Conservation (phyloP, 2,329 filamentous ascomycete genomes). For the Lachnellula arida region DNA sequence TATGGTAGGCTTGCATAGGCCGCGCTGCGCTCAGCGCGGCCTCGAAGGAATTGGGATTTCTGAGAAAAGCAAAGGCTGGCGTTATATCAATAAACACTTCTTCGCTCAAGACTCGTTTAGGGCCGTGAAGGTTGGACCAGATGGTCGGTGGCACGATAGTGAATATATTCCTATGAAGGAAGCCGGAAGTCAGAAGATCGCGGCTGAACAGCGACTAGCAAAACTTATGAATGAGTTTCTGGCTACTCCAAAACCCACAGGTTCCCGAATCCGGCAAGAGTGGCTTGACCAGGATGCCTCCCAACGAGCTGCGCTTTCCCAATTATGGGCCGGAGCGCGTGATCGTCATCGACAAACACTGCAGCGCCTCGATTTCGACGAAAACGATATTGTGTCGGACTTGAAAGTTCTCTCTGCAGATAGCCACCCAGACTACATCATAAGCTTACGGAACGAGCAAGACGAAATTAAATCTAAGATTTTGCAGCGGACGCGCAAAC, state of each 20-base stretch:
- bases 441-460: background rate
- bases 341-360: background rate
- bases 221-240: background rate
- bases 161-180: background rate
- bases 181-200: background rate
- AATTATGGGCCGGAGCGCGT: background rate
- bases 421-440: background rate
- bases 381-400: background rate
- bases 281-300: constrained; percentile 3
- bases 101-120: background rate
- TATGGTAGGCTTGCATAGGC: background rate
- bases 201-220: background rate
- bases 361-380: background rate
- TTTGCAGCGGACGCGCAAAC: background rate
- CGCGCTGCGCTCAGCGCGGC: background rate
- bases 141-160: too few species aligned
- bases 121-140: too few species aligned
- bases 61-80: background rate
- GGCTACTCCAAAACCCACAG: background rate
- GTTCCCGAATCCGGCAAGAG: background rate
- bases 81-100: background rate
- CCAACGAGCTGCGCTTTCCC: constrained; percentile 1
- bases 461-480: background rate
- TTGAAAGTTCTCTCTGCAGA: background rate
- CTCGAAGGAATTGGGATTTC: too few species aligned